phyloP scores from a whole-genome alignment of 768 basidiomycete genomes.

The Dioszegia crocea region DNA sequence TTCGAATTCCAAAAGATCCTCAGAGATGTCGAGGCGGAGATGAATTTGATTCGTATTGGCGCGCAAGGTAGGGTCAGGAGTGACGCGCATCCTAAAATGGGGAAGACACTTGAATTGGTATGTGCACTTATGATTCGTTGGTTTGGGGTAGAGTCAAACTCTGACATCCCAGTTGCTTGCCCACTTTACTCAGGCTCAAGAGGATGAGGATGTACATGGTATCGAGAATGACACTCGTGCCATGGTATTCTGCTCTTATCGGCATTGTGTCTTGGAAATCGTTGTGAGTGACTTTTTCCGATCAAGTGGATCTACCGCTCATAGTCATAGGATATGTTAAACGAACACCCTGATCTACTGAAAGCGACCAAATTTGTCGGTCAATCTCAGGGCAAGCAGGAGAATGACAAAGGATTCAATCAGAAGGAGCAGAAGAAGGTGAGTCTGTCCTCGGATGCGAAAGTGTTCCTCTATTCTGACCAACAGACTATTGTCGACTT shows the following conservation, averaged over 20 bases:
- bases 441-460: too few species aligned
- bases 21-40: slow-evolving; percentile 62
- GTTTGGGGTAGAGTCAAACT: not conserved
- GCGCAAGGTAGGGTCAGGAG: slow-evolving; percentile 49
- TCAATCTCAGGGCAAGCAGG: slow-evolving; percentile 67
- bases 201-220: slow-evolving; percentile 37
- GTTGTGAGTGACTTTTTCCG: slow-evolving; percentile 53
- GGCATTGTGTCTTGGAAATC: slow-evolving; percentile 87
- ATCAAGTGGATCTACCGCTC: not conserved
- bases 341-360: slow-evolving; percentile 70
- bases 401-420: slow-evolving; percentile 74
- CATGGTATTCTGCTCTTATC: slow-evolving; percentile 92
- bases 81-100: slow-evolving; percentile 82
- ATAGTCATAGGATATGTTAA: slow-evolving; percentile 58
- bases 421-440: slow-evolving; percentile 92
- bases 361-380: slow-evolving; percentile 84
- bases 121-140: slow-evolving; percentile 4
- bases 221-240: slow-evolving; percentile 59
- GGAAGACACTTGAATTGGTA: slow-evolving; percentile 67
- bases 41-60: slow-evolving; percentile 49
- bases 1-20: slow-evolving; percentile 64
- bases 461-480: slow-evolving; percentile 8
- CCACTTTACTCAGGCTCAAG: slow-evolving; percentile 62
- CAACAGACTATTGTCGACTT: slow-evolving; percentile 77
- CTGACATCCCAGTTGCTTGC: slow-evolving; percentile 53